phyloP scores from a whole-genome alignment of 257 asterid genomes.

The Phtheirospermum japonicum region DNA sequence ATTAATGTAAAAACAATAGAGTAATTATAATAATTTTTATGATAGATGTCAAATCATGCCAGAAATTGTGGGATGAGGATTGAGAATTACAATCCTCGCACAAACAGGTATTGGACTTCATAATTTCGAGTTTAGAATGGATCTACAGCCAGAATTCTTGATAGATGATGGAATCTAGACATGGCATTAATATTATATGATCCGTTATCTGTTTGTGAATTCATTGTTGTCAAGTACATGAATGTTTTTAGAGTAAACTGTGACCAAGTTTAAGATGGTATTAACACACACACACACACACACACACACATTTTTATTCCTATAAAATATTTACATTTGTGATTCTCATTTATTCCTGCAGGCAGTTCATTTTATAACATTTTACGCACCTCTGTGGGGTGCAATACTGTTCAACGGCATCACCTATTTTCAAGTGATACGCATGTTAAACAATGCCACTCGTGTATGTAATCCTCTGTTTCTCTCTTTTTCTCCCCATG shows the following conservation, averaged over 20 bases:
- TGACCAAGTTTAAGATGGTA: conserved; percentile 4
- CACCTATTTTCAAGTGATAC: conserved; percentile 97
- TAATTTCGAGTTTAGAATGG: too few relatives aligned
- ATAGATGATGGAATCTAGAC: not conserved
- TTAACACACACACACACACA: too few relatives aligned
- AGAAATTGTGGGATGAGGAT: too few relatives aligned
- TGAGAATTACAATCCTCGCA: too few relatives aligned
- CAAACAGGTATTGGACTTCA: too few relatives aligned
- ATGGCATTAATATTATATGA: not conserved
- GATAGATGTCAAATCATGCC: too few relatives aligned
- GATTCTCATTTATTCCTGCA: conserved; percentile 38
- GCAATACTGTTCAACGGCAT: conserved; percentile 95
- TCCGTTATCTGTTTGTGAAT: not conserved
- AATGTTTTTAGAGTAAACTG: not conserved
- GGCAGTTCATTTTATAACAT: conserved; percentile 86
- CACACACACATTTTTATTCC: not conserved
- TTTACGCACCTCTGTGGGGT: conserved; percentile 97
- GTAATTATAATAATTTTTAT: too few relatives aligned
- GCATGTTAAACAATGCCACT: conserved; percentile 96
- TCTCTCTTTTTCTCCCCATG: conserved; percentile 21
- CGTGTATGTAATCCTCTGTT: conserved; percentile 62
- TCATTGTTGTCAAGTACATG: not conserved
- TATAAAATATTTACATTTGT: conserved; percentile 19
- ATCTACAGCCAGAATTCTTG: conserved; percentile 4
- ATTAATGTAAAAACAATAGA: too few relatives aligned